A percentile compares a stretch with the other conserved stretches of the same genome.
Evolutionary conservation across 805 yeast genomes (phyloP).

Genomic region (Candida namnaoensis): DNA sequence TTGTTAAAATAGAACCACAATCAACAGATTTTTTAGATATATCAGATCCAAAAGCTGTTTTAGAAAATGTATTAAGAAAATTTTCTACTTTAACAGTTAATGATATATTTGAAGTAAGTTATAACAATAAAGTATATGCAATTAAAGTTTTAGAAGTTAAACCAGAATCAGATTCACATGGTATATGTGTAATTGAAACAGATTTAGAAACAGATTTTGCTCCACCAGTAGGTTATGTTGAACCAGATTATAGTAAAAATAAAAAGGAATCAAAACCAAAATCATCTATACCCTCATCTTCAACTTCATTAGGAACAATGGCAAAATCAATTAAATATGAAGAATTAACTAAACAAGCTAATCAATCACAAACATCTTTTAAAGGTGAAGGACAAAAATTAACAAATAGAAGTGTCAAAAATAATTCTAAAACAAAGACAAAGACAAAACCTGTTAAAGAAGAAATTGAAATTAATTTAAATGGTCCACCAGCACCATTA

Average conservation of each 20-base stretch:
- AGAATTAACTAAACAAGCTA: constrained; percentile 38
- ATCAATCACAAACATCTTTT: constrained; percentile 25
- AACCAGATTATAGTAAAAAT: constrained; percentile 57
- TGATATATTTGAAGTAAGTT: constrained; percentile 78
- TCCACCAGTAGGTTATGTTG: constrained; percentile 97
- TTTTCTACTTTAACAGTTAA: constrained; percentile 80
- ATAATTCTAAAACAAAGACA: constrained; percentile 2
- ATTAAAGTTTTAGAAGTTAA: constrained; percentile 83
- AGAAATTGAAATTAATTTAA: constrained; percentile 37
- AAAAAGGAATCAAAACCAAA: background rate
- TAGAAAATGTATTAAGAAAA: constrained; percentile 85
- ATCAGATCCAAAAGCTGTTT: constrained; percentile 91
- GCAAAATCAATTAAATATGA: constrained; percentile 65
- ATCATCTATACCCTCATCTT: background rate
- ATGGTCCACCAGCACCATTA: constrained; percentile 65
- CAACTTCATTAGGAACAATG: constrained; percentile 52
- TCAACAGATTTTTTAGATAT: constrained; percentile 88
- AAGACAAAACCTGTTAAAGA: constrained; percentile 10
- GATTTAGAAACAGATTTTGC: constrained; percentile 97
- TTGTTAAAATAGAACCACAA: constrained; percentile 94
- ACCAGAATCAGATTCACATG: constrained; percentile 55
- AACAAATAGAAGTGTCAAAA: constrained; percentile 39
- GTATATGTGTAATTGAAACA: constrained; percentile 93
- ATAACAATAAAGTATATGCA: constrained; percentile 70
- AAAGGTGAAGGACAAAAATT: constrained; percentile 63